A percentile compares a stretch with the other conserved stretches of the same genome.
Evolutionary conservation across 2,329 filamentous ascomycete species (phyloP).

Genomic region (Lasiodiplodia hormozganensis): DNA sequence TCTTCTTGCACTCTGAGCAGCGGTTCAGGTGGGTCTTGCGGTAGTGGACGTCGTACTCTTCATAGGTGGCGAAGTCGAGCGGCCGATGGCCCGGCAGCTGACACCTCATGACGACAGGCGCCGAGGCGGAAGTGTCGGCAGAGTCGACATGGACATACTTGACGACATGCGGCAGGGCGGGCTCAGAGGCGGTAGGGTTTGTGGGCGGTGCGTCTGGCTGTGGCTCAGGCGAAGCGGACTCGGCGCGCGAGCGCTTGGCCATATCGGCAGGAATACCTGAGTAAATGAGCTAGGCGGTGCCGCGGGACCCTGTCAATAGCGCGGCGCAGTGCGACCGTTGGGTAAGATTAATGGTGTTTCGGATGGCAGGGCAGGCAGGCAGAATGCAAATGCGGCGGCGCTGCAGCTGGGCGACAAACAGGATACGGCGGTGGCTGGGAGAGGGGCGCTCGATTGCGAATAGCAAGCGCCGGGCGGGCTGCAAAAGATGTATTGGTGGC

Average conservation of each 20-base stretch:
- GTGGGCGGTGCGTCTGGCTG: constrained; percentile 6
- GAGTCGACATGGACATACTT: constrained; percentile 62
- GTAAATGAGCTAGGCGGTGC: background rate
- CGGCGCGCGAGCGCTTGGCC: constrained; percentile 67
- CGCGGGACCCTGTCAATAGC: constrained; percentile 16
- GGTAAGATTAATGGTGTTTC: constrained; percentile 26
- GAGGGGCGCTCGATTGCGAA: background rate
- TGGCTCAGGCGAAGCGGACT: constrained; percentile 50
- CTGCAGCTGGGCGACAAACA: background rate
- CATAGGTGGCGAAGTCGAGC: constrained; percentile 74
- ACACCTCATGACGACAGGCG: constrained; percentile 71
- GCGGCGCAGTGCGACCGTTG: constrained; percentile 20
- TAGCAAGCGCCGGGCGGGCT: constrained; percentile 9
- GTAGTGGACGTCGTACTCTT: constrained; percentile 89
- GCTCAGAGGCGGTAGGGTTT: constrained; percentile 19
- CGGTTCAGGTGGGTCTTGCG: constrained; percentile 80
- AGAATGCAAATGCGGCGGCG: background rate
- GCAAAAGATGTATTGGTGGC: background rate
- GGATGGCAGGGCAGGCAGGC: background rate
- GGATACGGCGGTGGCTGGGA: background rate
- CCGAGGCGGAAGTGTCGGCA: constrained; percentile 39
- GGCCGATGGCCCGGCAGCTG: constrained; percentile 80
- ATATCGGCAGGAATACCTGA: constrained; percentile 47
- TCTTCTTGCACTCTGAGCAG: constrained; percentile 83
- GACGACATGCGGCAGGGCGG: constrained; percentile 41